Evolutionary conservation across 2,329 filamentous ascomycete species (phyloP), one percentile per base, ranked within the genome.

Genomic region (Aspergillaceae sp.): DNA sequence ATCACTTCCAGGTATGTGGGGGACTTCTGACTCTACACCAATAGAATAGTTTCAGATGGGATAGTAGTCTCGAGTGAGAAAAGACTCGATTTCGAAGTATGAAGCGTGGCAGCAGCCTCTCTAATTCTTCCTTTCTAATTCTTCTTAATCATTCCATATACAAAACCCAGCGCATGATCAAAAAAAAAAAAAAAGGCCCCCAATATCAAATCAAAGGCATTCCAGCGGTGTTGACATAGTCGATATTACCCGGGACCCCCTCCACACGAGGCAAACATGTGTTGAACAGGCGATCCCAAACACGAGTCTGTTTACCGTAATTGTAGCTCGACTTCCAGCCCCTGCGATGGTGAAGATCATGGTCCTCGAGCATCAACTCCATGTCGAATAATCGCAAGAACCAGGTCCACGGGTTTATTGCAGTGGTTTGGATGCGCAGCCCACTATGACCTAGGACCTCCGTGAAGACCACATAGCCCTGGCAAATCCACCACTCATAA

Each of bases 401-500:
- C 53, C 56, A 63, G 8, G 52, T 60, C 30, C 66, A 46, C 0
- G 64, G 58, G 2, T 57, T 58, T 0, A 67, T 62, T 0, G 64
- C 56, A 3, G 56, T 60, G 3, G 57, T 52, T 38, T 62, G 59
- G 7, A 71, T 46, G 1, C 68, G 61, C 5, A 43, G 42, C 4
- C 42, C 42, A 34, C 42, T 43, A 11, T 43, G 42, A 9, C 42
- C 42, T 5, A 43, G 42, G 10, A 43, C 26, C 42, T 43, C 42
- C 2, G 42, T 43, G 42, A 43, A 43, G 7, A 43, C 32, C 7
- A 43, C 27, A 36, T 43, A 43, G 7, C 37, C 7, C 19, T 43
- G 71, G 70, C 10, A 71, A 8, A 72, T 45, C 68, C 68, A 72
- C 66, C 63, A 68, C 19, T 70, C 67, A 41, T 71, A 70, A 52